Conservation (phyloP, 2,329 filamentous ascomycete species). For the Colletotrichum orbiculare region DNA sequence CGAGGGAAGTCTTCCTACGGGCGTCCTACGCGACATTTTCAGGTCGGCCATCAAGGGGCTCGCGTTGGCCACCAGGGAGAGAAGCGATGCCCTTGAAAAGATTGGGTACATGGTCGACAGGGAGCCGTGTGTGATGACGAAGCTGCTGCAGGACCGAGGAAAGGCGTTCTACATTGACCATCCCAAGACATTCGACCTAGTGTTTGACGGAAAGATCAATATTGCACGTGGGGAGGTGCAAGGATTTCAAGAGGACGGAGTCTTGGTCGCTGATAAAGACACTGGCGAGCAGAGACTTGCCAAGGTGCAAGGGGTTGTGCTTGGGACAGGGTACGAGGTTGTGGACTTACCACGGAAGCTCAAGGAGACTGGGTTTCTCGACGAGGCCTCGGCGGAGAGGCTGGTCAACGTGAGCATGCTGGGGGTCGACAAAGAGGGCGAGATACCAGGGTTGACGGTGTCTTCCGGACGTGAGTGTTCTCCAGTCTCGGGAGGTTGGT, state of each 20-base stretch:
- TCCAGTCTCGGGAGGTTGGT: no score
- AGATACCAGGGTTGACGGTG: conserved; percentile 9
- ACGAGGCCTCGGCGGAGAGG: conserved; percentile 13
- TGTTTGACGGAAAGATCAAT: conserved; percentile 53
- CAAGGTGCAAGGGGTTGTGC: conserved; percentile 53
- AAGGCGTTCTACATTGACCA: conserved; percentile 51
- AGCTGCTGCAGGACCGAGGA: conserved; percentile 12
- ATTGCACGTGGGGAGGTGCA: conserved; percentile 44
- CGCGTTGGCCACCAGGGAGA: conserved; percentile 50
- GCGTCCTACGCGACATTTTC: conserved; percentile 57
- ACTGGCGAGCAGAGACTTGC: conserved; percentile 37
- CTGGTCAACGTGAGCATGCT: conserved; percentile 11
- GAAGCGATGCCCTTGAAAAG: conserved; percentile 55
- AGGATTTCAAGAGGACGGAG: conserved; percentile 42
- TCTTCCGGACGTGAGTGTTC: conserved; percentile 28
- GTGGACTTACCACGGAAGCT: conserved; percentile 47
- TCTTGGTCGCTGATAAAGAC: conserved; percentile 43
- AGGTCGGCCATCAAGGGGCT: conserved; percentile 53
- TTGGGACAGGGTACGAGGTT: conserved; percentile 55
- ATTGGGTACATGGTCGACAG: conserved; percentile 52
- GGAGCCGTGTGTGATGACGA: conserved; percentile 1
- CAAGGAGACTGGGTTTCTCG: conserved; percentile 18
- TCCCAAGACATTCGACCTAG: conserved; percentile 44
- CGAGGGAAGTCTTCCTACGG: conserved; percentile 55
- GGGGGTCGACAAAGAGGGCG: conserved; percentile 25